These are phyloP conservation scores for Aspergillus sparsus DNA, from an alignment of 495 filamentous ascomycete species.

Conservation along the genomic window DNA sequence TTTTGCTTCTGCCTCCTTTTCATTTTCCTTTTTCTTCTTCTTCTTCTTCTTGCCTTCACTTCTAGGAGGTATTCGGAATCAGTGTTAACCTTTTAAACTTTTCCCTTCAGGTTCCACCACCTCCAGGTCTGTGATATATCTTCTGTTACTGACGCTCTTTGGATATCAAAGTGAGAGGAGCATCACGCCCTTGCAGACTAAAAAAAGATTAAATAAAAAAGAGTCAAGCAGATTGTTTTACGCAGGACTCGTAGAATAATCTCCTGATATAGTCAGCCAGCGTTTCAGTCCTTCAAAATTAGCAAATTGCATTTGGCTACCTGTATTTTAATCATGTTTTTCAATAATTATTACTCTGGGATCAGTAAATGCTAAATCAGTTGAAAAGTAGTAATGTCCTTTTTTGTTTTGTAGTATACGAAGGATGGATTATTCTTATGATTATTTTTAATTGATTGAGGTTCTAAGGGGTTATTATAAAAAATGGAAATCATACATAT, in stretches of 20 bases:
- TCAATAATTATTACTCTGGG: neutral
- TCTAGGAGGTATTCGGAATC: neutral
- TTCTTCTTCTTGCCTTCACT: neutral
- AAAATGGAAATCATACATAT: no score
- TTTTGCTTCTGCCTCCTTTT: neutral
- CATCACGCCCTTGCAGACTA: neutral
- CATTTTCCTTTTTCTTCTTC: neutral
- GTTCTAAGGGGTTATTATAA: no score
- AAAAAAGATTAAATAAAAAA: neutral
- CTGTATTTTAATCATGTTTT: slow-evolving; percentile 9
- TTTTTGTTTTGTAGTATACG: no score
- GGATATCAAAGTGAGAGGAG: slow-evolving; percentile 10
- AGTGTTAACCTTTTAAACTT: neutral
- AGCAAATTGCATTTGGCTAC: slow-evolving; percentile 6
- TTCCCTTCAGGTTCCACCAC: slow-evolving; percentile 48
- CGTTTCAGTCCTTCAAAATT: slow-evolving; percentile 5
- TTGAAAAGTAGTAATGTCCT: no score
- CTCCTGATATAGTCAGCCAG: slow-evolving; percentile 2
- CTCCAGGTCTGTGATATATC: slow-evolving; percentile 48
- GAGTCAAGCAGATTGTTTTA: slow-evolving; percentile 5
- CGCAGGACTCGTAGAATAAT: slow-evolving; percentile 8
- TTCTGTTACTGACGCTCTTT: slow-evolving; percentile 1
- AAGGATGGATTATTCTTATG: no score
- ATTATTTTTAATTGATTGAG: no score
- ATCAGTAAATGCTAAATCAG: neutral